These are phyloP conservation scores for Sanguinoderma infundibulare DNA, from an alignment of 1,284 basidiomycete genomes.

Conservation along the genomic window DNA sequence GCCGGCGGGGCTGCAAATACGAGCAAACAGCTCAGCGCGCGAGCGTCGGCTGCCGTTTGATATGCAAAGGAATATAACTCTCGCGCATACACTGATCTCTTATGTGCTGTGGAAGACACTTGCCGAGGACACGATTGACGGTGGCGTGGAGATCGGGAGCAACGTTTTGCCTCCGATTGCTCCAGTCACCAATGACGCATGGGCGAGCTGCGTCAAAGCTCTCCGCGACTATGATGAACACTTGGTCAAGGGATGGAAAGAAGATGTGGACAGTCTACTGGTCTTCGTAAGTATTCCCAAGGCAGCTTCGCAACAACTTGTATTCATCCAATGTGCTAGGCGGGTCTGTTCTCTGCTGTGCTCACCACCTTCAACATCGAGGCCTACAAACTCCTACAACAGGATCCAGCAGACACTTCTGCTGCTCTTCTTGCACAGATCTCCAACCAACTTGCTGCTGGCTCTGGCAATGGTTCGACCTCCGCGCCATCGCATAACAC, in stretches of 20 bases:
- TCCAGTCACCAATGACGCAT: slow-evolving; percentile 9
- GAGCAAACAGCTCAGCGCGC: no score
- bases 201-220: slow-evolving; percentile 21
- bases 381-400: slow-evolving; percentile 26
- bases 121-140: not conserved
- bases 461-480: not conserved
- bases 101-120: not conserved
- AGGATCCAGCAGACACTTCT: slow-evolving; percentile 20
- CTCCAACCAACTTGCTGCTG: slow-evolving; percentile 4
- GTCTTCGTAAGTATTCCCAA: slow-evolving; percentile 25
- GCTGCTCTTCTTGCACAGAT: slow-evolving; percentile 13
- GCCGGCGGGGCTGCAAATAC: no score
- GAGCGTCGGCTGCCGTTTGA: no score
- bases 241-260: slow-evolving; percentile 26
- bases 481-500: not conserved
- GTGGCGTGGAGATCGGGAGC: not conserved
- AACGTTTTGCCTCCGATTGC: not conserved
- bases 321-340: slow-evolving; percentile 5
- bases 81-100: not conserved
- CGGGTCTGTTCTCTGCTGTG: slow-evolving; percentile 32
- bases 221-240: slow-evolving; percentile 25
- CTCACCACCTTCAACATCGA: slow-evolving; percentile 31
- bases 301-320: not conserved
- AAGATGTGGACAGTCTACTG: slow-evolving; percentile 29
- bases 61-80: no score